A percentile compares a stretch with the other conserved stretches of the same genome.
phyloP scores from a whole-genome alignment of 129 eudicot species.

The carrot (Daucus carota) region DH1_v3.0 NC_030381.2:53929501-53930000 shows the following conservation, averaged over 20 bases:
- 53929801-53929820: background rate
- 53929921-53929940: slow-evolving; percentile 82
- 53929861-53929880: slow-evolving; percentile 86
- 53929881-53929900: slow-evolving; percentile 75
- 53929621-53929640: too few species aligned
- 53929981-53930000: background rate
- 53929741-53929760: slow-evolving; percentile 37
- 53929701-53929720: slow-evolving; percentile 71
- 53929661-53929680: slow-evolving; percentile 8
- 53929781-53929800: background rate
- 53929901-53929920: slow-evolving; percentile 80
- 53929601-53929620: too few species aligned
- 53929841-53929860: slow-evolving; percentile 19
- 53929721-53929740: slow-evolving; percentile 88
- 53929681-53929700: slow-evolving; percentile 83
- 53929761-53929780: slow-evolving; percentile 4
- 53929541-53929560: too few species aligned
- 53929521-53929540: too few species aligned
- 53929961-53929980: slow-evolving; percentile 13
- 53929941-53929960: slow-evolving; percentile 92
- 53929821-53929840: background rate
- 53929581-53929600: too few species aligned
- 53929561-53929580: too few species aligned
- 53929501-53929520: too few species aligned
- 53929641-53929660: background rate